A percentile compares a stretch with the other conserved stretches of the same genome.
phyloP scores from a whole-genome alignment of 176 grass and related monocot species.

The Olyra latifolia region DNA sequence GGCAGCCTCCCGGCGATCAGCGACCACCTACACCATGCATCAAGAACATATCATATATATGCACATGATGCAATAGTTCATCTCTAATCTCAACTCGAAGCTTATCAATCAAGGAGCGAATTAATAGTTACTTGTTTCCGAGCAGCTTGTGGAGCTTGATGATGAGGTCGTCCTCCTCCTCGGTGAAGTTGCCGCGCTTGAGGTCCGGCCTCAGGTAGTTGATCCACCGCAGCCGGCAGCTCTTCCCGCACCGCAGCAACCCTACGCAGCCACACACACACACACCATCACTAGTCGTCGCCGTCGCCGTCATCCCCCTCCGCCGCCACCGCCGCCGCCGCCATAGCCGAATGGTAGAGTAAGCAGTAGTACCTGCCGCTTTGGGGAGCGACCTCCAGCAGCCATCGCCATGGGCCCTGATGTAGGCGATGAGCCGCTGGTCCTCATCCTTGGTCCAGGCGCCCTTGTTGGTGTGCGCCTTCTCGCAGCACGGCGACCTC shows the following conservation, averaged over 20 bases:
- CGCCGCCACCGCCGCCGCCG: neutral
- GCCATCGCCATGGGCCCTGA: conserved; percentile 79
- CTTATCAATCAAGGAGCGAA: neutral
- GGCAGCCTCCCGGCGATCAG: conserved; percentile 73
- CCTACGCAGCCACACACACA: conserved; percentile 19
- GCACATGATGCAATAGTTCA: too few species aligned
- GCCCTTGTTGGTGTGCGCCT: conserved; percentile 93
- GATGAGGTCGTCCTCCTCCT: conserved; percentile 73
- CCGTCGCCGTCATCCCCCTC: neutral
- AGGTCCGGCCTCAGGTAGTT: conserved; percentile 82
- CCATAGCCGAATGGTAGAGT: too few species aligned
- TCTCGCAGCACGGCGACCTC: conserved; percentile 95
- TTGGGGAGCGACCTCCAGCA: conserved; percentile 89
- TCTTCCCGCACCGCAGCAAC: conserved; percentile 78
- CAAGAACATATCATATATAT: neutral
- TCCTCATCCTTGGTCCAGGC: conserved; percentile 96
- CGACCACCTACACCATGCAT: conserved; percentile 63
- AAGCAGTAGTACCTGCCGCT: conserved; percentile 48
- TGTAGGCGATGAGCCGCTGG: conserved; percentile 73
- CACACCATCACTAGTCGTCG: neutral
- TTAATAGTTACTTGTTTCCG: conserved; percentile 61
- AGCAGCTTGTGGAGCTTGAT: conserved; percentile 78
- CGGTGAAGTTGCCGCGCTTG: conserved; percentile 89
- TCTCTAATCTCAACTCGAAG: neutral
- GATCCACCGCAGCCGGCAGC: conserved; percentile 85